Conservation (phyloP, 1,284 basidiomycete genomes). For the Violaceomyces palustris region DNA sequence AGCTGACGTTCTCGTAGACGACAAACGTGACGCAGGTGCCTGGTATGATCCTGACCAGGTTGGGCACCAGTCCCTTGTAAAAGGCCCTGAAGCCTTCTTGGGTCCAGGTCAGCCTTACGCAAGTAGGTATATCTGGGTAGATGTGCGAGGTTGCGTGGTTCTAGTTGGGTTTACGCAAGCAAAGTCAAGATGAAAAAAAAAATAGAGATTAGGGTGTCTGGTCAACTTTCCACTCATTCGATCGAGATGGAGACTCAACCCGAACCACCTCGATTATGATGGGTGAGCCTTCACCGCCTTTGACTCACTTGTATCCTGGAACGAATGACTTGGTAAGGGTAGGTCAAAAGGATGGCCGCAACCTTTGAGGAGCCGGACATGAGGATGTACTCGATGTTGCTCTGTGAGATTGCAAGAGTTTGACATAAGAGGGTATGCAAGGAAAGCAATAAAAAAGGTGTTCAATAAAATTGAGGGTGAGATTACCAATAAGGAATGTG, state of each 20-base stretch:
- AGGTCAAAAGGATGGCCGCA: constrained; percentile 76
- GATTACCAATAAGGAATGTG: too few relatives aligned
- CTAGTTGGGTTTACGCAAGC: too few relatives aligned
- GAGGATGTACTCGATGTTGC: constrained; percentile 83
- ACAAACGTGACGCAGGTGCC: constrained; percentile 98
- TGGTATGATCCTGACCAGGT: constrained; percentile 88
- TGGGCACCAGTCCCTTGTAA: constrained; percentile 93
- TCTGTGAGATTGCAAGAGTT: too few relatives aligned
- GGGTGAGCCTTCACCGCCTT: background rate
- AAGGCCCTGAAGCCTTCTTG: constrained; percentile 80
- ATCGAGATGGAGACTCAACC: too few relatives aligned
- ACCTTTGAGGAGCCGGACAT: constrained; percentile 90
- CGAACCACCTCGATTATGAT: too few relatives aligned
- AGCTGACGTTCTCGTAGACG: constrained; percentile 77
- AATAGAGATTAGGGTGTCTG: too few relatives aligned
- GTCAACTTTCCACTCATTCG: too few relatives aligned
- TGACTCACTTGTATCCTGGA: constrained; percentile 81
- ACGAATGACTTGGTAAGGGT: constrained; percentile 95
- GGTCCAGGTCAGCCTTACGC: constrained; percentile 72
- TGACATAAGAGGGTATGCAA: too few relatives aligned
- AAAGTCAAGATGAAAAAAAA: too few relatives aligned
- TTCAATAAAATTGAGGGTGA: too few relatives aligned
- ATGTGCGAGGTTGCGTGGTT: constrained; percentile 54
- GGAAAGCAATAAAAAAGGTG: too few relatives aligned
- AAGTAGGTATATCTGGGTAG: constrained; percentile 76